Percentiles rank a stretch among this genome's conserved stretches.
Conservation (phyloP, 2,329 filamentous ascomycete genomes). For the Scedosporium apiospermum region DNA sequence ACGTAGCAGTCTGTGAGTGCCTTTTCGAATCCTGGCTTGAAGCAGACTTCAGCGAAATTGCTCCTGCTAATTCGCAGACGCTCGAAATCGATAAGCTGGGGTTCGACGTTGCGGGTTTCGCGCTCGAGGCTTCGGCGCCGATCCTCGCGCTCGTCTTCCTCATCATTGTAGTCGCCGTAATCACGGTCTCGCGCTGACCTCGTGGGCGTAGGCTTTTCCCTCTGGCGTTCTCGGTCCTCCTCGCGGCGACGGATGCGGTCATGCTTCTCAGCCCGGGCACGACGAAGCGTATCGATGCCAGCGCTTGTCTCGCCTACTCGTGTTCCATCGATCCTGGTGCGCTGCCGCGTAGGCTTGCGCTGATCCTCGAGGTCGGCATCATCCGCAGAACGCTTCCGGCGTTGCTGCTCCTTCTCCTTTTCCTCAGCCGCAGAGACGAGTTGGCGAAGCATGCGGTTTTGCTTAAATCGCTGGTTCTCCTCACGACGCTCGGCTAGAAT, state of each 20-base stretch:
- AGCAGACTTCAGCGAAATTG: slow-evolving; percentile 85
- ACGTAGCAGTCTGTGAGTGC: slow-evolving; percentile 77
- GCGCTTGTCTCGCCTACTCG: slow-evolving; percentile 17
- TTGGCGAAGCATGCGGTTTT: slow-evolving; percentile 72
- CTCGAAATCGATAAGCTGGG: slow-evolving; percentile 70
- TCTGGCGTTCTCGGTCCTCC: slow-evolving; percentile 42
- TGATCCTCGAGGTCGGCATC: slow-evolving; percentile 70
- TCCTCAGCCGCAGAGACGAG: slow-evolving; percentile 60
- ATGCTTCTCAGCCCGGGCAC: slow-evolving; percentile 54
- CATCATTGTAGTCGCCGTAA: slow-evolving; percentile 53
- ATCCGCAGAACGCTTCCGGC: slow-evolving; percentile 69
- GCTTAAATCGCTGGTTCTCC: slow-evolving; percentile 70
- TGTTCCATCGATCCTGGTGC: slow-evolving; percentile 34
- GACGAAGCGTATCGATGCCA: slow-evolving; percentile 60
- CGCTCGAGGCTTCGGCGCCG: slow-evolving; percentile 45
- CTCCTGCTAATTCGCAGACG: slow-evolving; percentile 73
- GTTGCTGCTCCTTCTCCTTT: slow-evolving; percentile 50
- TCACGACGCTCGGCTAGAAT: slow-evolving; percentile 80
- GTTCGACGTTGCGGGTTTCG: slow-evolving; percentile 51
- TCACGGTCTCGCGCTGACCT: slow-evolving; percentile 18
- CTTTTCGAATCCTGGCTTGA: slow-evolving; percentile 81
- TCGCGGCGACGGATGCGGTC: slow-evolving; percentile 54
- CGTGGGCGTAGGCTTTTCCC: slow-evolving; percentile 34
- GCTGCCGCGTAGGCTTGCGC: slow-evolving; percentile 55
- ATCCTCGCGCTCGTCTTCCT: slow-evolving; percentile 74